Conservation (phyloP, 352 stramenopile genomes). For the Phytophthora cactorum region DNA sequence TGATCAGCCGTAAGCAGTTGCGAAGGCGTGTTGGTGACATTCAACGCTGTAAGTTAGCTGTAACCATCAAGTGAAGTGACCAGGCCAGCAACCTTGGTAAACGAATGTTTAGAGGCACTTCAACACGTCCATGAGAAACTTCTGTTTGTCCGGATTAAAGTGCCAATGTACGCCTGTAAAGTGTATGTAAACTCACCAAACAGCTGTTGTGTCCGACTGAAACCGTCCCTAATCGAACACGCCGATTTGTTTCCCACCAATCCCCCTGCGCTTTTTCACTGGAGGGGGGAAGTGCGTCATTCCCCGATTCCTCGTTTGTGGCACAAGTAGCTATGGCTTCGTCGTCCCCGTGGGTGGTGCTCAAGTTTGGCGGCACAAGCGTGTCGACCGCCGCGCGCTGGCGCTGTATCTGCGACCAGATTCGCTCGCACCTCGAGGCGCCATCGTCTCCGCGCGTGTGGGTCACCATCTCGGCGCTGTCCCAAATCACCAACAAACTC, state of each 20-base stretch:
- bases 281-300: conserved; percentile 31
- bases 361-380: conserved; percentile 92
- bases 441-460: conserved; percentile 61
- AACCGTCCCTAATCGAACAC: conserved; percentile 21
- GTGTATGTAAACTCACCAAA: neutral
- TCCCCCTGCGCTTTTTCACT: conserved; percentile 19
- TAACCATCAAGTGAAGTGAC: too few species aligned
- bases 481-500: conserved; percentile 90
- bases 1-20: neutral
- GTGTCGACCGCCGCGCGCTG: conserved; percentile 83
- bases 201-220: conserved; percentile 1
- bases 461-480: conserved; percentile 89
- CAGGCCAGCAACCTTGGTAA: conserved; percentile 1
- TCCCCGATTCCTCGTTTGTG: conserved; percentile 14
- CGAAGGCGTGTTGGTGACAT: neutral
- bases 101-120: conserved; percentile 29
- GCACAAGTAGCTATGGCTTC: conserved; percentile 14
- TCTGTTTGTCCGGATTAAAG: neutral
- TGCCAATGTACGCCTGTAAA: neutral
- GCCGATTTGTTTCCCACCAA: conserved; percentile 29
- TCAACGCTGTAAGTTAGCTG: too few species aligned
- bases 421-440: conserved; percentile 59
- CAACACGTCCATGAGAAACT: conserved; percentile 28
- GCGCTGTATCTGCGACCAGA: conserved; percentile 80
- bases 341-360: conserved; percentile 72